These are phyloP conservation scores for Cryptococcus depauperatus DNA, from an alignment of 1,284 basidiomycete genomes.

Conservation along the genomic window DNA sequence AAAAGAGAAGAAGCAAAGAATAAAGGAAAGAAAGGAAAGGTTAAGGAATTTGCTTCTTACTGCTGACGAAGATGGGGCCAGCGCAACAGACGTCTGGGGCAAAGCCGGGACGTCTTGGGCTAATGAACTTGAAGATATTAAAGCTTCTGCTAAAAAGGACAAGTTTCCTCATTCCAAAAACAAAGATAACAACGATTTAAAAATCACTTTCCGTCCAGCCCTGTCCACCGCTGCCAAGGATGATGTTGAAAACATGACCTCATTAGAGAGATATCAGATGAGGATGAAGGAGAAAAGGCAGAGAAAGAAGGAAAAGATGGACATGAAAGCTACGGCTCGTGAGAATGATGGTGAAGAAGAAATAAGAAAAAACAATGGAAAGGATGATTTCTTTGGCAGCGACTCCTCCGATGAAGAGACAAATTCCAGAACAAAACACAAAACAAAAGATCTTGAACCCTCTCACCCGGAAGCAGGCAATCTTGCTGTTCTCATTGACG, in stretches of 20 bases:
- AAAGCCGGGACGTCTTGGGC: constrained; percentile 35
- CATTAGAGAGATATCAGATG: constrained; percentile 67
- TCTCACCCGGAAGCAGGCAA: constrained; percentile 4
- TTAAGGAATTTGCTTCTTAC: constrained; percentile 65
- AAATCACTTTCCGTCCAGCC: constrained; percentile 86
- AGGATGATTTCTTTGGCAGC: constrained; percentile 68
- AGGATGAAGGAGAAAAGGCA: constrained; percentile 80
- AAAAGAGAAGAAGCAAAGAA: constrained; percentile 45
- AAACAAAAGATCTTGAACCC: constrained; percentile 6
- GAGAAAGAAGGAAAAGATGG: constrained; percentile 51
- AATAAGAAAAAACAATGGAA: constrained; percentile 14
- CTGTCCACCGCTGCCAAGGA: constrained; percentile 51
- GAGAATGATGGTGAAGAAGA: constrained; percentile 15
- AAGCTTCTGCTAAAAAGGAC: constrained; percentile 46
- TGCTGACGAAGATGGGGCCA: constrained; percentile 53
- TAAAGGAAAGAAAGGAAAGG: constrained; percentile 51
- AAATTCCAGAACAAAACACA: constrained; percentile 2
- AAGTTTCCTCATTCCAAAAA: constrained; percentile 9
- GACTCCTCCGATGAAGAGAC: constrained; percentile 47
- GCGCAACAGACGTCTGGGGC: constrained; percentile 59
- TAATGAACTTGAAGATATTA: constrained; percentile 17
- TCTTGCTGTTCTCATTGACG: constrained; percentile 6
- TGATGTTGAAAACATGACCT: constrained; percentile 62
- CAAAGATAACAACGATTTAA: constrained; percentile 55
- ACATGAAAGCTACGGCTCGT: constrained; percentile 38